Evolutionary conservation across 176 grass and related monocot genomes (phyloP).

Genomic region (Secale cereale): DNA sequence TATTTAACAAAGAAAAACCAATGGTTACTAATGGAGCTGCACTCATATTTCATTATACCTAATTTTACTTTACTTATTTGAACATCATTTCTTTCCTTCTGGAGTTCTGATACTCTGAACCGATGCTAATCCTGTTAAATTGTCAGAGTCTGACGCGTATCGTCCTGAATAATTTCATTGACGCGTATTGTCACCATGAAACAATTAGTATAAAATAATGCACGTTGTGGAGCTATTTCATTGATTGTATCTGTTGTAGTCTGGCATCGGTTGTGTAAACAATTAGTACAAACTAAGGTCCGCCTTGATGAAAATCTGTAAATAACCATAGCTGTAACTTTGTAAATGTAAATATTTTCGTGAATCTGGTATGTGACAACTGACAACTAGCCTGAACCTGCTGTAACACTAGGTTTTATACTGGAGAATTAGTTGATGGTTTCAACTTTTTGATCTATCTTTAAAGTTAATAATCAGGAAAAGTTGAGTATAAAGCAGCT

Average conservation of each 20-base stretch:
- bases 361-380: neutral
- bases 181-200: no score
- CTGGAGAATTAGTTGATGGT: neutral
- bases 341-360: neutral
- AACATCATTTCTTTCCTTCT: neutral
- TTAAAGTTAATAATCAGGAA: no score
- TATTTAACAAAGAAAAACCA: conserved; percentile 16
- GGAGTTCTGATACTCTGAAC: conserved; percentile 25
- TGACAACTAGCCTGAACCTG: neutral
- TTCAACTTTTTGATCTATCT: no score
- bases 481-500: no score
- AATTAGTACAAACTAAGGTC: no score
- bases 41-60: neutral
- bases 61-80: neutral
- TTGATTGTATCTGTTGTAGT: neutral
- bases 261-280: no score
- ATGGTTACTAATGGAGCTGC: neutral
- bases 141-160: conserved; percentile 49
- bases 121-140: neutral
- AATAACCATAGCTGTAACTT: neutral
- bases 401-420: neutral
- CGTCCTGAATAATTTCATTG: no score
- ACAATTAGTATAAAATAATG: neutral
- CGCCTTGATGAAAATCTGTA: neutral
- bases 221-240: neutral